These are phyloP conservation scores for Ramularia collo-cygni DNA, from an alignment of 2,329 filamentous ascomycete genomes.

Conservation along the genomic window DNA sequence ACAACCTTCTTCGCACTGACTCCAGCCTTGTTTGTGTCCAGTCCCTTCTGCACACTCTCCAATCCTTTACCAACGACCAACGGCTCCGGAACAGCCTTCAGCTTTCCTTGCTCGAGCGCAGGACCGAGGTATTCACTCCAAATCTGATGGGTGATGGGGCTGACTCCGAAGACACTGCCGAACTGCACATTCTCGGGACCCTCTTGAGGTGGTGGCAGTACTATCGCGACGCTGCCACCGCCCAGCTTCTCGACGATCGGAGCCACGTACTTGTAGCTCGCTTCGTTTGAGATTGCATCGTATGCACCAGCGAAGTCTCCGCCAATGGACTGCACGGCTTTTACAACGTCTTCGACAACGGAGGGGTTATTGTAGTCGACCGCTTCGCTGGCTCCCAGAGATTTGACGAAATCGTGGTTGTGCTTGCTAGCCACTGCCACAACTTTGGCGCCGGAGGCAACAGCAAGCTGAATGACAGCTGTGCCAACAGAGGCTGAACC, in stretches of 20 bases:
- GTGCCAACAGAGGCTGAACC: conserved; percentile 32
- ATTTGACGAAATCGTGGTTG: conserved; percentile 29
- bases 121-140: conserved; percentile 25
- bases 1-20: conserved; percentile 31
- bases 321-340: conserved; percentile 31
- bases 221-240: conserved; percentile 18
- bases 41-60: conserved; percentile 26
- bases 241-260: conserved; percentile 26
- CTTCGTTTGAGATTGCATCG: conserved; percentile 30
- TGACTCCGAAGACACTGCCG: conserved; percentile 24
- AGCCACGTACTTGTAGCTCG: conserved; percentile 19
- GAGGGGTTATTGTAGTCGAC: conserved; percentile 30
- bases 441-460: conserved; percentile 30
- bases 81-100: conserved; percentile 31
- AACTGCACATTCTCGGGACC: conserved; percentile 24
- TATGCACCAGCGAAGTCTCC: conserved; percentile 39
- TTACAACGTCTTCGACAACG: conserved; percentile 34
- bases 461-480: conserved; percentile 30
- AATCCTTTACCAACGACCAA: conserved; percentile 34
- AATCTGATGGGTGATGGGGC: conserved; percentile 19
- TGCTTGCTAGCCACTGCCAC: conserved; percentile 27
- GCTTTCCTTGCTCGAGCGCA: conserved; percentile 31
- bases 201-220: conserved; percentile 17
- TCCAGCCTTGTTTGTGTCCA: conserved; percentile 27
- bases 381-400: conserved; percentile 25